Evolutionary conservation across 1,284 basidiomycete species (phyloP).

Genomic region (Marasmius sp.): DNA sequence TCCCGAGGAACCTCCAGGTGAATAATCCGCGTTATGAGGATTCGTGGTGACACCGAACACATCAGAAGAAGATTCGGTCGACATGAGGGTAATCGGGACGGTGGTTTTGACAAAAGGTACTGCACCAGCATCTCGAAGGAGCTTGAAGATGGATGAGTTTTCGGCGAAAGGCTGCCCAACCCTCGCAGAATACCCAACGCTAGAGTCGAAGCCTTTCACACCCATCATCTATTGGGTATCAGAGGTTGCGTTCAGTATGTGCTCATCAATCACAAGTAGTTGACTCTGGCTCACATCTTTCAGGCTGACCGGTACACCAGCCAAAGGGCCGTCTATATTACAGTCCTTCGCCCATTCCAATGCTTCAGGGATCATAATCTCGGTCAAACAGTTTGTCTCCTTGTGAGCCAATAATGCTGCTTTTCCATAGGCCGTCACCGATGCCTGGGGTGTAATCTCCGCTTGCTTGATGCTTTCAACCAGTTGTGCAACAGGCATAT

Average conservation of each 20-base stretch:
- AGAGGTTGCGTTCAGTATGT: too few species aligned
- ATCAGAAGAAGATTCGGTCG: constrained; percentile 73
- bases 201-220: constrained; percentile 56
- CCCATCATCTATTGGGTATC: constrained; percentile 29
- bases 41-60: constrained; percentile 70
- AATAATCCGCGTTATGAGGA: constrained; percentile 57
- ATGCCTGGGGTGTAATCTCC: constrained; percentile 35
- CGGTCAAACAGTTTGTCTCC: constrained; percentile 58
- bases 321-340: constrained; percentile 44
- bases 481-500: constrained; percentile 38
- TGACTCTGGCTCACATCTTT: constrained; percentile 40
- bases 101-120: constrained; percentile 81
- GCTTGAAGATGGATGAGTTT: constrained; percentile 53
- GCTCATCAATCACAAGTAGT: too few species aligned
- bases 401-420: constrained; percentile 52
- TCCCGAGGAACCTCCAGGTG: constrained; percentile 69
- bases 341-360: constrained; percentile 41
- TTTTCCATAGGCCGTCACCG: constrained; percentile 50
- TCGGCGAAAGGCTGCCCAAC: constrained; percentile 41
- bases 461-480: constrained; percentile 41
- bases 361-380: constrained; percentile 50
- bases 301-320: constrained; percentile 47
- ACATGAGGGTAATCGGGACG: constrained; percentile 68
- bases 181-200: constrained; percentile 60
- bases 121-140: constrained; percentile 69